These are phyloP conservation scores for Aspergillus ostianus DNA, from an alignment of 495 filamentous ascomycete species.

Conservation along the genomic window DNA sequence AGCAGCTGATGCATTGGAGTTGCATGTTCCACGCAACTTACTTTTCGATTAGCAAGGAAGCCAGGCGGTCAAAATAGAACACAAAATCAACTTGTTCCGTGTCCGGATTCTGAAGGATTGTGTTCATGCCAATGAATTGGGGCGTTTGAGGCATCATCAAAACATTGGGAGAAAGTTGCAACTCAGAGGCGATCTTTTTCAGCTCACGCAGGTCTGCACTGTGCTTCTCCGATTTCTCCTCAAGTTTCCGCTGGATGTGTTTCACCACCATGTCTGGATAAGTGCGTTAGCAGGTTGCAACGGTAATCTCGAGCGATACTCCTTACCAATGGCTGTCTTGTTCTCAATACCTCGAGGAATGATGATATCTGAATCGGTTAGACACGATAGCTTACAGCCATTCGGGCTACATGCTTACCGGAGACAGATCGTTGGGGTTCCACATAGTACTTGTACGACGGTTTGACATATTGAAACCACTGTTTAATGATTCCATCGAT, in stretches of 20 bases:
- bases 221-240: slow-evolving; percentile 82
- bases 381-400: background rate
- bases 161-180: slow-evolving; percentile 71
- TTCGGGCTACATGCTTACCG: slow-evolving; percentile 34
- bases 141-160: slow-evolving; percentile 67
- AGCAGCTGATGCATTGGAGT: slow-evolving; percentile 6
- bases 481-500: slow-evolving; percentile 96
- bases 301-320: background rate
- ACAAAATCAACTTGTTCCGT: slow-evolving; percentile 87
- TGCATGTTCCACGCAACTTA: slow-evolving; percentile 29
- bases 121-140: slow-evolving; percentile 84
- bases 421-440: slow-evolving; percentile 85
- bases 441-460: slow-evolving; percentile 87
- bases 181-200: slow-evolving; percentile 62
- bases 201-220: slow-evolving; percentile 71
- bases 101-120: slow-evolving; percentile 78
- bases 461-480: slow-evolving; percentile 95
- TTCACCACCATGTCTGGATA: slow-evolving; percentile 80
- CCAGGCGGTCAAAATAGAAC: slow-evolving; percentile 91
- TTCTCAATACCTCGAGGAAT: slow-evolving; percentile 94
- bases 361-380: slow-evolving; percentile 70
- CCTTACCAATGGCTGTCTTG: slow-evolving; percentile 79
- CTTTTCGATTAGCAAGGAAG: slow-evolving; percentile 80
- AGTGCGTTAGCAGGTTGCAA: slow-evolving; percentile 17
- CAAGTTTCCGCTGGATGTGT: slow-evolving; percentile 78